These are phyloP conservation scores for Boletus sp. DNA, from an alignment of 768 basidiomycete genomes.

Conservation along the genomic window DNA sequence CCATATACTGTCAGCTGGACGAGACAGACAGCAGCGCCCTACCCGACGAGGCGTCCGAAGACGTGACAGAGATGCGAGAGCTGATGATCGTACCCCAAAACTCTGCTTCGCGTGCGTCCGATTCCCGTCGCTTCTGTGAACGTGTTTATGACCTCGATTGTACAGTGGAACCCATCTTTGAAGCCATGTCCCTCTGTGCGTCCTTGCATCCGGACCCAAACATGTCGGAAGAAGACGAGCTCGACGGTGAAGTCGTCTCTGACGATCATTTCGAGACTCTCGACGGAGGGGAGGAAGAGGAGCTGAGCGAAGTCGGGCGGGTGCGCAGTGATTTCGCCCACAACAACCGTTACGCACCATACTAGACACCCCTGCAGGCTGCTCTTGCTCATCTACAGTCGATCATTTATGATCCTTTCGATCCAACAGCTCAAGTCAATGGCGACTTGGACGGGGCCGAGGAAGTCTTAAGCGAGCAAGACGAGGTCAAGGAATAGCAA, in stretches of 20 bases:
- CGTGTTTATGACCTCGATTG: not conserved
- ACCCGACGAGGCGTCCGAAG: slow-evolving; percentile 34
- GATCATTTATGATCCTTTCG: slow-evolving; percentile 62
- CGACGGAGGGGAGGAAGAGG: slow-evolving; percentile 56
- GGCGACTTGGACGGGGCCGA: slow-evolving; percentile 14
- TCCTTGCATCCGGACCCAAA: slow-evolving; percentile 77
- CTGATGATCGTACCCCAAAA: slow-evolving; percentile 71
- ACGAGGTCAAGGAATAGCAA: slow-evolving; percentile 11
- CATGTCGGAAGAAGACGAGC: slow-evolving; percentile 42
- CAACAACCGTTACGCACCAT: slow-evolving; percentile 76
- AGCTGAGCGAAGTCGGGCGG: slow-evolving; percentile 86
- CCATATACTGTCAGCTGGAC: slow-evolving; percentile 93
- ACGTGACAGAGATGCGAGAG: slow-evolving; percentile 68
- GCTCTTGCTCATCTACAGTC: slow-evolving; percentile 81
- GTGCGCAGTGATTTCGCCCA: slow-evolving; percentile 88
- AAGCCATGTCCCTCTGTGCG: slow-evolving; percentile 82
- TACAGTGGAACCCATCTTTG: slow-evolving; percentile 81
- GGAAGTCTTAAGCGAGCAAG: slow-evolving; percentile 13
- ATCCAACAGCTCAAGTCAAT: slow-evolving; percentile 13
- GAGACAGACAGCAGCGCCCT: slow-evolving; percentile 44
- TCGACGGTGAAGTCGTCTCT: slow-evolving; percentile 57
- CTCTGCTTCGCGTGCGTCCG: slow-evolving; percentile 56
- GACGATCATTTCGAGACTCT: slow-evolving; percentile 49
- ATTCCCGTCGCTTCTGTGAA: not conserved
- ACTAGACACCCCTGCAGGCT: slow-evolving; percentile 73